Conservation (phyloP, 306 rosid species). For the Inga leiocalycina region DNA sequence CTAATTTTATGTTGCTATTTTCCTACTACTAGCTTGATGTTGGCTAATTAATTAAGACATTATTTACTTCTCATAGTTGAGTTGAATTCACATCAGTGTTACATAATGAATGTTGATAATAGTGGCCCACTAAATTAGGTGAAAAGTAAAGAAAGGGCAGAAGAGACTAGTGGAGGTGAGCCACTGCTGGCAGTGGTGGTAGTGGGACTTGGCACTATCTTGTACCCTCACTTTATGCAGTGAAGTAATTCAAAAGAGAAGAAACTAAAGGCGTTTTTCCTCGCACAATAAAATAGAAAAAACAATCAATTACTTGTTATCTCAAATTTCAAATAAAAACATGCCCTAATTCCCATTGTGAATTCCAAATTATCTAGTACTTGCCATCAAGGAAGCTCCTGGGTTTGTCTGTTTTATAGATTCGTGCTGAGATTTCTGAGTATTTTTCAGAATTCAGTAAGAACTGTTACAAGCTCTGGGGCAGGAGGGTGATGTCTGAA, state of each 20-base stretch:
- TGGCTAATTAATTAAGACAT: background rate
- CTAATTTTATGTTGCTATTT: background rate
- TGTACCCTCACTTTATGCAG: background rate
- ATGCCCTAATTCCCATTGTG: background rate
- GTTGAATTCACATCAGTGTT: background rate
- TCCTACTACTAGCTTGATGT: background rate
- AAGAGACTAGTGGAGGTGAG: background rate
- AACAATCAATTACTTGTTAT: background rate
- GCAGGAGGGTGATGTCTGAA: background rate
- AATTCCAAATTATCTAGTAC: background rate
- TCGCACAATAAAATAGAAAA: background rate
- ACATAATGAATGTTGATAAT: background rate
- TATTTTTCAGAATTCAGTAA: background rate
- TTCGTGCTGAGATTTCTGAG: background rate
- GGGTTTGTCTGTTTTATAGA: background rate
- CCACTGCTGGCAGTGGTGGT: background rate
- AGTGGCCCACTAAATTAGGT: background rate
- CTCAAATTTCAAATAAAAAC: background rate
- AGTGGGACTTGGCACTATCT: background rate
- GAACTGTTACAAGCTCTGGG: background rate
- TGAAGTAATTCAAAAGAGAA: background rate
- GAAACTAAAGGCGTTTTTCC: background rate
- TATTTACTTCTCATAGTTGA: constrained; percentile 2
- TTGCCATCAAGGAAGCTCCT: background rate
- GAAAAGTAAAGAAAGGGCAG: background rate